phyloP scores from a whole-genome alignment of 2,329 filamentous ascomycete species.

The Aureobasidium sp. region DNA sequence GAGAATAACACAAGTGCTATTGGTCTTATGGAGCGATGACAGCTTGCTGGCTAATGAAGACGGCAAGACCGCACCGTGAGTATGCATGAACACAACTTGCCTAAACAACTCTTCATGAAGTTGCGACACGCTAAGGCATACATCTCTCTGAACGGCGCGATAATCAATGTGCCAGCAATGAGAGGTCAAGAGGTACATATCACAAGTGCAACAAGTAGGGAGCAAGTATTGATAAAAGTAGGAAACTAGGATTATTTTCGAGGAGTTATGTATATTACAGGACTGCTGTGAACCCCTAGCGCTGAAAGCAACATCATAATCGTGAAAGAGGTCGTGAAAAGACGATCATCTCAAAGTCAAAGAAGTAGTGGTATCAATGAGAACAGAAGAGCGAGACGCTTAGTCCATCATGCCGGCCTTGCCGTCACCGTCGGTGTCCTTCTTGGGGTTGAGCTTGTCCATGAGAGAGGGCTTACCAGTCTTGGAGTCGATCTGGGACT shows the following conservation, averaged over 20 bases:
- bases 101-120: background rate
- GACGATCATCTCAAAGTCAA: conserved; percentile 13
- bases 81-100: background rate
- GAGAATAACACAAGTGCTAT: background rate
- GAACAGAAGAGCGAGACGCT: conserved; percentile 5
- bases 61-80: background rate
- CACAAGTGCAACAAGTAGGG: too few relatives aligned
- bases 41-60: too few relatives aligned
- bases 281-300: conserved; percentile 9
- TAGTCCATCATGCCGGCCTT: conserved; percentile 49
- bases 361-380: conserved; percentile 1
- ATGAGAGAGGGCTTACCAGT: conserved; percentile 41
- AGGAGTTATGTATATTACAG: conserved; percentile 12
- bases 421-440: conserved; percentile 49
- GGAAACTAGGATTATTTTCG: conserved; percentile 14
- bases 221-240: background rate
- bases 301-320: conserved; percentile 15
- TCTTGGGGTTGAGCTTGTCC: conserved; percentile 49
- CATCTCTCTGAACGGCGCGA: too few relatives aligned
- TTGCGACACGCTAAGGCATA: too few relatives aligned
- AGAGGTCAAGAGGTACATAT: too few relatives aligned
- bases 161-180: too few relatives aligned
- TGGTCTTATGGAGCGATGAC: too few relatives aligned
- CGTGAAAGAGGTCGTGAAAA: conserved; percentile 13
- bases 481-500: conserved; percentile 13